Conservation (phyloP, 2,329 filamentous ascomycete species). For the Xylariales sp. region DNA sequence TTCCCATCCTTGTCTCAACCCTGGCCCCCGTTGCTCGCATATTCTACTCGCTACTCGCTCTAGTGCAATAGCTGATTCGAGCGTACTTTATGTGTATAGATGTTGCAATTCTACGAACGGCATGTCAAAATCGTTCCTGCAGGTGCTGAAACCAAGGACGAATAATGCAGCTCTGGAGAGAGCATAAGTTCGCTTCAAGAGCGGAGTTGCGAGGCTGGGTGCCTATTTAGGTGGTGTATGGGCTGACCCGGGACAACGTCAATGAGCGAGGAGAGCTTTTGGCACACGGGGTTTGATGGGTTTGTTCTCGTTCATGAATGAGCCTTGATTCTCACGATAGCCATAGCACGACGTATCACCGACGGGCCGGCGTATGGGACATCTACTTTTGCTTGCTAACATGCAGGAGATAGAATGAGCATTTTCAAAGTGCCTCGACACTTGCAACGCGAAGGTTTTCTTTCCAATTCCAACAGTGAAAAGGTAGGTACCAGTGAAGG, state of each 20-base stretch:
- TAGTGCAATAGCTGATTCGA: conserved; percentile 18
- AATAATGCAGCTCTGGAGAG: conserved; percentile 24
- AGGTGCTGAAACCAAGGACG: conserved; percentile 38
- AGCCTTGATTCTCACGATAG: conserved; percentile 9
- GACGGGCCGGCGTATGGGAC: background rate
- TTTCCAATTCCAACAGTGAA: background rate
- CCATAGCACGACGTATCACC: background rate
- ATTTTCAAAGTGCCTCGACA: background rate
- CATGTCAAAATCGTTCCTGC: conserved; percentile 65
- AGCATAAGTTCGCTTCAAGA: background rate
- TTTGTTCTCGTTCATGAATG: conserved; percentile 13
- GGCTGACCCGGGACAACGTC: background rate
- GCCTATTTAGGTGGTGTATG: conserved; percentile 5
- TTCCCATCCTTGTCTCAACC: background rate
- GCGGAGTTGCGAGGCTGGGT: background rate
- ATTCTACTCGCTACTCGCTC: background rate
- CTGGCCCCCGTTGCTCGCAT: background rate
- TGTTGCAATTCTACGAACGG: conserved; percentile 69
- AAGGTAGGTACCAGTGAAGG: background rate
- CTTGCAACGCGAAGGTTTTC: background rate
- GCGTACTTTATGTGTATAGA: conserved; percentile 53
- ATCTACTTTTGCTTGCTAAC: conserved; percentile 8
- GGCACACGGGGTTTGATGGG: background rate
- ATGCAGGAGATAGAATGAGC: conserved; percentile 9
- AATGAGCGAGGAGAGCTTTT: conserved; percentile 2